phyloP scores from a whole-genome alignment of 805 yeast species.

The Metschnikowia bowlesiae region DNA sequence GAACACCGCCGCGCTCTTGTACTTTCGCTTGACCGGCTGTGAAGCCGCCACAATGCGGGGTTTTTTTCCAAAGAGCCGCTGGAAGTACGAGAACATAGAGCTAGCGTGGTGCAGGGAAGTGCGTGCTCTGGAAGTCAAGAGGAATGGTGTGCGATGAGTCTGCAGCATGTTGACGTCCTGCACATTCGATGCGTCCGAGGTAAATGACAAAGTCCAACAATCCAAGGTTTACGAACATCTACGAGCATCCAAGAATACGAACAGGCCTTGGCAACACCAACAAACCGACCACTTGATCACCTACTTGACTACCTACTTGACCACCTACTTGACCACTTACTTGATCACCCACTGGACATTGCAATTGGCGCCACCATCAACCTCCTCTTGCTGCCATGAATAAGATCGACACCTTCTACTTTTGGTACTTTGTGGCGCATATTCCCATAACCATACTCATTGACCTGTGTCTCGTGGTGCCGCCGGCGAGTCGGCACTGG shows the following conservation, averaged over 20 bases:
- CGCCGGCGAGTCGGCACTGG: conserved; percentile 41
- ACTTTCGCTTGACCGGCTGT: conserved; percentile 8
- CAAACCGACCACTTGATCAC: no score
- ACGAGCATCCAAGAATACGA: no score
- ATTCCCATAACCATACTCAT: conserved; percentile 70
- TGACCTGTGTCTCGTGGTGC: conserved; percentile 71
- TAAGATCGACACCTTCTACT: conserved; percentile 42
- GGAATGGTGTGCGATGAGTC: background rate
- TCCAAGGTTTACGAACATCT: no score
- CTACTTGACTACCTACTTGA: no score
- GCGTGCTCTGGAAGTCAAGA: background rate
- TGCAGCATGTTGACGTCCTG: no score
- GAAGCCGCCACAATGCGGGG: conserved; percentile 11
- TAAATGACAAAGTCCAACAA: no score
- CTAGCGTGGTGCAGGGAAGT: background rate
- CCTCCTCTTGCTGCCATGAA: conserved; percentile 5
- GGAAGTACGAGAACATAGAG: conserved; percentile 11
- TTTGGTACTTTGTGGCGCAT: conserved; percentile 56
- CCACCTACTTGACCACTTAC: no score
- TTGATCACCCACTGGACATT: no score
- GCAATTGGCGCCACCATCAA: no score
- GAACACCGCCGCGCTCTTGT: conserved; percentile 10
- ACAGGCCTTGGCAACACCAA: no score
- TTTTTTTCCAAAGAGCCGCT: conserved; percentile 9
- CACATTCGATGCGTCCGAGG: no score